Percentiles rank a stretch among this genome's conserved stretches.
phyloP scores from a whole-genome alignment of 768 basidiomycete species.

The Bullera alba region DNA sequence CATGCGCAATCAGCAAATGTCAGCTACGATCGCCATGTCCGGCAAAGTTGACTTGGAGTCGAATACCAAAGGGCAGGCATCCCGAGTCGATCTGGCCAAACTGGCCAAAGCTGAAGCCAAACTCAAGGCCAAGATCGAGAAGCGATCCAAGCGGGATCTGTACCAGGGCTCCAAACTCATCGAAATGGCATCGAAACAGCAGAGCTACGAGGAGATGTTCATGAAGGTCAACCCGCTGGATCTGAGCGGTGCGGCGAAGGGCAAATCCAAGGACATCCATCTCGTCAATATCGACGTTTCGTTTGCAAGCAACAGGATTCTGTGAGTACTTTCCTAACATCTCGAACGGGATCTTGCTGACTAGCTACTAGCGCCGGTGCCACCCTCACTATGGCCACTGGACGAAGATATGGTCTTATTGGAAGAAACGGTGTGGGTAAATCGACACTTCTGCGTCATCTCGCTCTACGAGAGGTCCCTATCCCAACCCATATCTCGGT shows the following conservation, averaged over 20 bases:
- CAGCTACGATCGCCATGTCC: conserved; percentile 43
- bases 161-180: conserved; percentile 96
- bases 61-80: conserved; percentile 46
- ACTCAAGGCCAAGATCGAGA: conserved; percentile 94
- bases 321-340: conserved; percentile 50
- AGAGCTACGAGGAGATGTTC: conserved; percentile 98
- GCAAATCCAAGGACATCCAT: conserved; percentile 97
- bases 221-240: conserved; percentile 97
- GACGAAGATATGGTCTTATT: conserved; percentile 44
- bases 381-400: conserved; percentile 42
- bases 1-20: conserved; percentile 44
- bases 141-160: conserved; percentile 77
- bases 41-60: conserved; percentile 47
- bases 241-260: conserved; percentile 63
- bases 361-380: conserved; percentile 33
- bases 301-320: conserved; percentile 88
- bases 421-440: conserved; percentile 71
- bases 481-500: conserved; percentile 94
- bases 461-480: conserved; percentile 88
- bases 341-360: not conserved
- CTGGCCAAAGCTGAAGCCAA: conserved; percentile 92
- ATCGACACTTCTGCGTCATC: conserved; percentile 87
- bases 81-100: conserved; percentile 46
- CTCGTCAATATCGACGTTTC: conserved; percentile 90
- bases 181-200: conserved; percentile 89